Percentiles rank a stretch among this genome's conserved stretches.
Evolutionary conservation across 345 rosid species (phyloP).

Genomic region (Noccaea caerulescens): DNA sequence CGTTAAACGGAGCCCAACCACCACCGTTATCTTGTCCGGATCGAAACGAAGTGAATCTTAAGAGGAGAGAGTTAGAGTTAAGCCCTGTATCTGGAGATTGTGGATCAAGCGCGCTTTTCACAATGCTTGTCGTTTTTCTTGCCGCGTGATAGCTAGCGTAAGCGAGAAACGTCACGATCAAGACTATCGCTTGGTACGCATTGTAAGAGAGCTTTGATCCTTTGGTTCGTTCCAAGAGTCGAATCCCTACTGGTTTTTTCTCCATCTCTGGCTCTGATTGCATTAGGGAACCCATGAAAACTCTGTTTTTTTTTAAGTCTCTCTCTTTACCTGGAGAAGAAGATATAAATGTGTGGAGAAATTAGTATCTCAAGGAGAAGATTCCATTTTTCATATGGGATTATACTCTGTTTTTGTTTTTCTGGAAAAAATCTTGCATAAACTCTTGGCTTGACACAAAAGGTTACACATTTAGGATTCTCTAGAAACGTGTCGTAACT

Average conservation of each 20-base stretch:
- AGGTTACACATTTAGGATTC: conserved; percentile 19
- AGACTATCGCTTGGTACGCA: conserved; percentile 73
- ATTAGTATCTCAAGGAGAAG: conserved; percentile 15
- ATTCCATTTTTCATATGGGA: conserved; percentile 32
- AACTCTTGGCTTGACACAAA: conserved; percentile 34
- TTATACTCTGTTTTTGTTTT: not conserved
- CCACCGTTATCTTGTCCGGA: conserved; percentile 45
- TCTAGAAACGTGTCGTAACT: conserved; percentile 18
- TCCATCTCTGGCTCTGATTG: conserved; percentile 38
- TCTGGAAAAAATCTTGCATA: not conserved
- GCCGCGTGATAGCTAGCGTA: conserved; percentile 85
- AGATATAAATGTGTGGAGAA: not conserved
- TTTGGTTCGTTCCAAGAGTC: conserved; percentile 54
- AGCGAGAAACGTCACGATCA: conserved; percentile 80
- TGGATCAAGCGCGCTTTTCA: conserved; percentile 90
- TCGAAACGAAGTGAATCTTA: conserved; percentile 31
- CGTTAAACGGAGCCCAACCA: conserved; percentile 86
- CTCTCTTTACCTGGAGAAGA: not conserved
- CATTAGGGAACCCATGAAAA: conserved; percentile 55
- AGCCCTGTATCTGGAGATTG: conserved; percentile 43
- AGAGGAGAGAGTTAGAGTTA: conserved; percentile 37
- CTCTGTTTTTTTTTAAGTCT: not conserved
- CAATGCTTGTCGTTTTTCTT: conserved; percentile 90
- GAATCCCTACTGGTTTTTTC: conserved; percentile 72
- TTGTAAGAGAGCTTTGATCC: conserved; percentile 61